Conservation (phyloP, 306 rosid genomes). For the Parietaria judaica region DNA sequence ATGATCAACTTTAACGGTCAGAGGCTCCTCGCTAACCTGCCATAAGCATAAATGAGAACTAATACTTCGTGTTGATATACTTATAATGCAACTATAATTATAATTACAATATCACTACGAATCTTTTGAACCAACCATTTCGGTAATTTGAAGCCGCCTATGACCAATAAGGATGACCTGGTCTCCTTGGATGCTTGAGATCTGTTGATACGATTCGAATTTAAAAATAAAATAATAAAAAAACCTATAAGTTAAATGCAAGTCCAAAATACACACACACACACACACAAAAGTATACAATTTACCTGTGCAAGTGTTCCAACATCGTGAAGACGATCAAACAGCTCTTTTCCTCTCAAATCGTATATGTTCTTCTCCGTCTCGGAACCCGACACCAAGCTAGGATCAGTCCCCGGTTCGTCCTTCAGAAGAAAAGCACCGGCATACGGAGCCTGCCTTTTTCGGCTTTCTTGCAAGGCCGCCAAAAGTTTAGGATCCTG, state of each 20-base stretch:
- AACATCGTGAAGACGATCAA: conserved; percentile 88
- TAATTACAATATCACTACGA: conserved; percentile 17
- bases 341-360: conserved; percentile 78
- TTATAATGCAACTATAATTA: neutral
- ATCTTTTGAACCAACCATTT: conserved; percentile 57
- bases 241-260: neutral
- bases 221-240: neutral
- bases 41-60: conserved; percentile 9
- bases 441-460: conserved; percentile 96
- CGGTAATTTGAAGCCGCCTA: conserved; percentile 83
- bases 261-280: neutral
- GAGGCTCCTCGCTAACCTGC: conserved; percentile 86
- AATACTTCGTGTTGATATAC: too few species aligned
- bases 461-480: conserved; percentile 85
- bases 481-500: conserved; percentile 89
- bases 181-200: conserved; percentile 92
- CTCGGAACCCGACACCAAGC: conserved; percentile 59
- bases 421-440: conserved; percentile 96
- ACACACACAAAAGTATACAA: conserved; percentile 4
- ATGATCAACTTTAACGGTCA: conserved; percentile 99
- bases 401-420: conserved; percentile 75
- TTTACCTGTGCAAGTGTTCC: conserved; percentile 97
- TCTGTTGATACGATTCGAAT: conserved; percentile 36
- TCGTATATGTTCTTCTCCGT: conserved; percentile 58
- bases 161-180: conserved; percentile 95